Evolutionary conservation across 805 yeast species (phyloP).

Genomic region (Deakozyma indianensis): DNA sequence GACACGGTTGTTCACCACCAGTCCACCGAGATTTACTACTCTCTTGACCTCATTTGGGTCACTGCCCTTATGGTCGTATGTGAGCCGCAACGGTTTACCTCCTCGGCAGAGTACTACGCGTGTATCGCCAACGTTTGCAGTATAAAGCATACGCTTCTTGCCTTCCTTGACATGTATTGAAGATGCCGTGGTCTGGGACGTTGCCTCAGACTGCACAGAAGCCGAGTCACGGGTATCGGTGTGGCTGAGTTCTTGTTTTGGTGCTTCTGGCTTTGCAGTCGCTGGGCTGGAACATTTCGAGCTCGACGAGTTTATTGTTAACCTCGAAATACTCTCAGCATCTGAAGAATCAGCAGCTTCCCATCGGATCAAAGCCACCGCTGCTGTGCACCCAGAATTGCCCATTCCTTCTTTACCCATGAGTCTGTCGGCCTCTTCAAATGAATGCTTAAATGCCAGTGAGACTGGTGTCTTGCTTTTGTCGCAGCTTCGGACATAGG

Average conservation of each 20-base stretch:
- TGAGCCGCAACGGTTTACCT: conserved; percentile 62
- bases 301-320: conserved; percentile 1
- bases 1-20: conserved; percentile 79
- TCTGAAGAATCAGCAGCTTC: conserved; percentile 28
- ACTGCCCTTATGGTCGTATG: conserved; percentile 89
- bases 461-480: conserved; percentile 34
- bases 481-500: conserved; percentile 23
- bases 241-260: background rate
- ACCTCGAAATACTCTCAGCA: background rate
- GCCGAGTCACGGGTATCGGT: background rate
- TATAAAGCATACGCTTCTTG: conserved; percentile 52
- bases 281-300: background rate
- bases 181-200: background rate
- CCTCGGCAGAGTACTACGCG: conserved; percentile 63
- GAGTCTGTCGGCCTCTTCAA: conserved; percentile 58
- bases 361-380: conserved; percentile 83
- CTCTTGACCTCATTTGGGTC: conserved; percentile 67
- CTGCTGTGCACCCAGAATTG: conserved; percentile 88
- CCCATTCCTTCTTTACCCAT: conserved; percentile 49
- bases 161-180: conserved; percentile 13
- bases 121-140: conserved; percentile 93
- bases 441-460: conserved; percentile 52
- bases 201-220: background rate
- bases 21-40: conserved; percentile 67
- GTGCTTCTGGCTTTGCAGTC: conserved; percentile 2